These are phyloP conservation scores for Apiotrichum domesticum DNA, from an alignment of 1,284 basidiomycete genomes.

Conservation along the genomic window DNA sequence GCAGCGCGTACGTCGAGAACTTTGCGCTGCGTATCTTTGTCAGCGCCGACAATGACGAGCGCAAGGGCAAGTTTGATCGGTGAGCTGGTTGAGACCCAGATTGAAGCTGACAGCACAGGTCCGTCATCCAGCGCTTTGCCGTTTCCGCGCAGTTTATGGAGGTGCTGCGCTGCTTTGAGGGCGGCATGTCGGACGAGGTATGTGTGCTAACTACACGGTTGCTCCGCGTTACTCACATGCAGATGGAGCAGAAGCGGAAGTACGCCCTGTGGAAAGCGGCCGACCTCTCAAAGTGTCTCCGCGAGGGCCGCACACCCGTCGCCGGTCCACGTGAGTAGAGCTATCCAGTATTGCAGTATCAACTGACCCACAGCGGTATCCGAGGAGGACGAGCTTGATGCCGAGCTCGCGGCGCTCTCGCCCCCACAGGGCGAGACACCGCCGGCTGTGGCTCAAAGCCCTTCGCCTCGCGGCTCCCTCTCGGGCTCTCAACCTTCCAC, in stretches of 20 bases:
- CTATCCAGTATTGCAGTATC: background rate
- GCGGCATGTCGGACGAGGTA: slow-evolving; percentile 44
- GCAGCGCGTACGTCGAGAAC: slow-evolving; percentile 85
- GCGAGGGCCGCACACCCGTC: slow-evolving; percentile 40
- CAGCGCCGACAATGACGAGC: slow-evolving; percentile 73
- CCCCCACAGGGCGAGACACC: background rate
- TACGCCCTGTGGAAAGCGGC: slow-evolving; percentile 49
- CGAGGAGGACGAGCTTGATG: slow-evolving; percentile 7
- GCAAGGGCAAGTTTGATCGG: slow-evolving; percentile 68
- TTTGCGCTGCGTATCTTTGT: slow-evolving; percentile 85
- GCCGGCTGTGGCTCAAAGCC: no score
- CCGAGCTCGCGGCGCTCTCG: background rate
- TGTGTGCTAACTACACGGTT: slow-evolving; percentile 3
- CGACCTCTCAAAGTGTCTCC: slow-evolving; percentile 42
- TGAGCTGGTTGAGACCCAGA: slow-evolving; percentile 30
- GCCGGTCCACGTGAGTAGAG: slow-evolving; percentile 42
- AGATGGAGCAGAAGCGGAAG: slow-evolving; percentile 48
- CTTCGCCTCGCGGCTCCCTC: background rate
- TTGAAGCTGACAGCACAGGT: slow-evolving; percentile 19
- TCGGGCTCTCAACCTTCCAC: slow-evolving; percentile 4
- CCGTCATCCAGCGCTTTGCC: slow-evolving; percentile 43
- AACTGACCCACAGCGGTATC: slow-evolving; percentile 20
- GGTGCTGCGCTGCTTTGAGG: slow-evolving; percentile 44
- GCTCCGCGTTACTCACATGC: background rate
- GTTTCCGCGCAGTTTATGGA: slow-evolving; percentile 48